Base-by-base conservation (phyloP, 371 early-diverging fungal genomes). In the Rhizopus arrhizus region DNA sequence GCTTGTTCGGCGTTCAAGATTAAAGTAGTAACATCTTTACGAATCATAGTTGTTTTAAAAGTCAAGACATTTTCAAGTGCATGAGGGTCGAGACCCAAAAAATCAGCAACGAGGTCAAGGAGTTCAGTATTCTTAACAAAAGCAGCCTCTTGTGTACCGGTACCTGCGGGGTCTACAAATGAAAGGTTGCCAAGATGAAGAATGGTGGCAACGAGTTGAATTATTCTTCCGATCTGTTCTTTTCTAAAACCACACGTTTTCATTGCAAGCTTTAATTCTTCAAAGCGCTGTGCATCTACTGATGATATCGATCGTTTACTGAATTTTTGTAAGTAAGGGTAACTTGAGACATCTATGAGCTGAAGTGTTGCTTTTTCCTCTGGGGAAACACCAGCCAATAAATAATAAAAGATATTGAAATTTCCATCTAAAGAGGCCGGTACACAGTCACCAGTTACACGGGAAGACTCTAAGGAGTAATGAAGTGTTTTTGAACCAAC, bases 371-470 rank as follows among this genome's bases (percentile, higher is more conserved):
- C 35, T 10, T 68, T 67, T 66, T 80, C 77, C n/a, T 80, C 75
- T 33, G 73, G 52, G n/a, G 73, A 58, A 33, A 62, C 68, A 43
- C 77, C 80, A 35, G 80, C 85, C 13, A 91, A 75, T 38, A 97
- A 80, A 55, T 93, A 87, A 74, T 96, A 93, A 72, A 98, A 94
- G 40, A 96, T 87, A 69, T 95, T 91, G 75, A 96, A 97, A 76
- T 92, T 95, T 65, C 90, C 82, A 58, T 94, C 87, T 38, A 80
- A 32, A 13, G 59, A 71, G 34, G 76, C 73, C 13, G 80, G 53
- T 11, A 52, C 49, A 35, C 64, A 59, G 32, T 56, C 47, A 31
- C 73, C 76, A 7, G 86, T 78, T 15, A 94, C 84, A 50, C 94
- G 86, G 49, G 81, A 77, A 66, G 90, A 89, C 64, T 99, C 98